Evolutionary conservation across 495 filamentous ascomycete species (phyloP).

Genomic region (Achaetomiella virescens): DNA sequence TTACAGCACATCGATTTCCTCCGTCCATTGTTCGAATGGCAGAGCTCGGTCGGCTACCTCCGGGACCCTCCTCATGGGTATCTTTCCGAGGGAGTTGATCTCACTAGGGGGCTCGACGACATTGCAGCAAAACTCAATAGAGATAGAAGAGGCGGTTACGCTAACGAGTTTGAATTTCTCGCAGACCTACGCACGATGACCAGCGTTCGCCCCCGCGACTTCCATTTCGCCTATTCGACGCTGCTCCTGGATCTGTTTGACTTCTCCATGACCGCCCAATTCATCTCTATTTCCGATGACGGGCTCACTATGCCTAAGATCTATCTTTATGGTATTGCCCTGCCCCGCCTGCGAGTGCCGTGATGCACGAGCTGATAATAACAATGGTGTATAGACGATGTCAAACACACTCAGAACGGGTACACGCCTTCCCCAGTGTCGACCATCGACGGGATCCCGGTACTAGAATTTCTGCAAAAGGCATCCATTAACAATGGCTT

Average conservation of each 20-base stretch:
- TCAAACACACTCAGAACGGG: constrained; percentile 4
- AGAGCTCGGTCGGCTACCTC: constrained; percentile 40
- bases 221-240: constrained; percentile 7
- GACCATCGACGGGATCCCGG: constrained; percentile 15
- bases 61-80: constrained; percentile 39
- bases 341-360: too few relatives aligned
- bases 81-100: constrained; percentile 33
- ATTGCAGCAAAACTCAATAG: constrained; percentile 23
- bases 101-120: constrained; percentile 33
- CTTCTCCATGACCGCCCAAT: constrained; percentile 7
- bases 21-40: constrained; percentile 19
- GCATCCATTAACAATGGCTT: not conserved
- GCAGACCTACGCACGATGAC: constrained; percentile 23
- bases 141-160: constrained; percentile 26
- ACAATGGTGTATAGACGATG: constrained; percentile 8
- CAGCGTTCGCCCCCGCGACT: constrained; percentile 7
- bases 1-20: constrained; percentile 14
- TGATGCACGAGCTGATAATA: not conserved
- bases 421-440: constrained; percentile 21
- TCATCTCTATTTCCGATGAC: constrained; percentile 20
- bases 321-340: constrained; percentile 12
- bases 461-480: constrained; percentile 8
- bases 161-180: constrained; percentile 47
- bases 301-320: constrained; percentile 9
- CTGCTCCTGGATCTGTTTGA: constrained; percentile 15